Conservation (phyloP, 169 alveolate genomes). For the Cryptosporidium baileyi region DNA sequence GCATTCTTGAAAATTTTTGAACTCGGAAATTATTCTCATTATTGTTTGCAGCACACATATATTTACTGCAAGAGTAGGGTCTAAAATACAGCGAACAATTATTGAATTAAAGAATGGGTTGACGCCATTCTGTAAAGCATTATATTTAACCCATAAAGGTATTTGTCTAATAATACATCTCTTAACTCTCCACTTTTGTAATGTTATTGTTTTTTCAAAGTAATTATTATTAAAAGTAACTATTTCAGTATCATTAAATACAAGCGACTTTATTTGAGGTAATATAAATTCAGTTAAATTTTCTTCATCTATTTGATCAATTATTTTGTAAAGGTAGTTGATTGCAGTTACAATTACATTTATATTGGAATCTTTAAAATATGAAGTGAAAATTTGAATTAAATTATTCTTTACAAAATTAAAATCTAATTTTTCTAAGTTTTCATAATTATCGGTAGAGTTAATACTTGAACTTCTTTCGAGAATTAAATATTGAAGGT, state of each 20-base stretch:
- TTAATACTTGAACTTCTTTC: not conserved
- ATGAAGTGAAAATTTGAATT: not conserved
- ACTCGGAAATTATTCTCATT: constrained; percentile 12
- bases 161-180: constrained; percentile 54
- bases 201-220: not conserved
- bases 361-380: constrained; percentile 27
- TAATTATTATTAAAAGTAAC: not conserved
- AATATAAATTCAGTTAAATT: not conserved
- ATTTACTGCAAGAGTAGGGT: constrained; percentile 25
- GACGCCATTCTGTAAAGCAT: not conserved
- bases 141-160: constrained; percentile 45
- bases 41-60: constrained; percentile 54
- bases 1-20: constrained; percentile 3
- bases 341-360: constrained; percentile 46
- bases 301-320: constrained; percentile 8
- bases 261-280: constrained; percentile 27
- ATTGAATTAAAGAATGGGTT: constrained; percentile 32
- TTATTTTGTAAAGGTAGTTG: constrained; percentile 1
- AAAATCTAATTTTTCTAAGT: not conserved
- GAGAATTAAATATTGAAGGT: not conserved
- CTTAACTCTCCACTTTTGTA: constrained; percentile 37
- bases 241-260: constrained; percentile 4
- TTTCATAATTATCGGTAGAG: not conserved
- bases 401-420: not conserved
- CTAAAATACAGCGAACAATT: constrained; percentile 43